Evolutionary conservation across 768 basidiomycete genomes (phyloP), one percentile per base, ranked within the genome.

Genomic region (Asterophora parasitica): DNA sequence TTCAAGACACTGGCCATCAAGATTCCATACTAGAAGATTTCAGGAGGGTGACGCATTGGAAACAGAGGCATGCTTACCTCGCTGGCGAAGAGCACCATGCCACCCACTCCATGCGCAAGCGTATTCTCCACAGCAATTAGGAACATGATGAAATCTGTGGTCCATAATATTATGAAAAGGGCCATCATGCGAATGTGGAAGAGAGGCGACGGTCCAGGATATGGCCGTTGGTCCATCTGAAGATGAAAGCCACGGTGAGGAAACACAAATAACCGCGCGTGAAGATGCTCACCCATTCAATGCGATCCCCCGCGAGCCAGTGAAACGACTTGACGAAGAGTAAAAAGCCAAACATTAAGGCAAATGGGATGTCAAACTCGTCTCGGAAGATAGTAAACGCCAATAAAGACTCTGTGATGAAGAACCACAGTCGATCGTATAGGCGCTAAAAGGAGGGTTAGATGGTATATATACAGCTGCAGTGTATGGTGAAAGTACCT

Each of bases 361-460:
- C 86, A 62, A 98, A 97, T 3, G 84, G 80, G n/a, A 85, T 78
- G 65, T 94, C 91, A 62, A 95, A 93, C 65, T 92, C 91, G 65
- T 94, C 91, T 50, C 93, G 79, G 69, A 99, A 99, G 56, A 98
- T 98, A 30, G 96, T 96, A 63, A 98, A 88, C 0, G 96, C 95
- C 42, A 99, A 73, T 30, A 99, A 74, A 6, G 92, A 94, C 64
- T 99, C 96, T 1, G 96, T 98, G 42, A 98, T 79, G 68, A 96
- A 96, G 71, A 94, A 93, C 95, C 96, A 98, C 26, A 92, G 79
- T 54, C 91, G 79, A 62, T 98, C 95, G 64, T 97, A 96, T 1
- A 99, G 75, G 23, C 94, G 86, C 95, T 99, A 27, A 42, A 39
- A 37, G 26, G 30, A 13, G 4, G 36, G 10, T 16, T 20, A 34